Evolutionary conservation across 140 eudicot genomes (phyloP).

Genomic region (Flaveria floridana): DNA sequence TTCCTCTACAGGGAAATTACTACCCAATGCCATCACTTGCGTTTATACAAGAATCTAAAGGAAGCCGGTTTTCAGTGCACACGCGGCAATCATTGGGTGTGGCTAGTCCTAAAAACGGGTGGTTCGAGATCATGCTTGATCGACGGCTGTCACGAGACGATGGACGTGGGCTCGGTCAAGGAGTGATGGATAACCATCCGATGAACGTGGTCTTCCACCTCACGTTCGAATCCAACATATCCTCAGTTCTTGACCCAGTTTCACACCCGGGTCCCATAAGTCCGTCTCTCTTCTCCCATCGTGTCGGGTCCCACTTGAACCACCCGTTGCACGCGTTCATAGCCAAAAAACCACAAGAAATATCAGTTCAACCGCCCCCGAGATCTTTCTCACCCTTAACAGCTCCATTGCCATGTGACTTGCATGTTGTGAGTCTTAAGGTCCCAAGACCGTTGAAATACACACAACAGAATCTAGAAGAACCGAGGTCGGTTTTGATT

Average conservation of each 20-base stretch:
- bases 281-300: constrained; percentile 89
- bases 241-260: constrained; percentile 38
- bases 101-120: constrained; percentile 78
- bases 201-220: constrained; percentile 78
- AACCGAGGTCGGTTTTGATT: constrained; percentile 51
- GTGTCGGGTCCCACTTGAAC: constrained; percentile 78
- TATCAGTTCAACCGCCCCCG: constrained; percentile 77
- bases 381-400: constrained; percentile 78
- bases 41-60: constrained; percentile 68
- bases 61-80: constrained; percentile 81
- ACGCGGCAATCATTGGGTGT: constrained; percentile 83
- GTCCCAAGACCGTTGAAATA: constrained; percentile 74
- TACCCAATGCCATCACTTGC: constrained; percentile 98
- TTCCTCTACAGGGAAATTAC: constrained; percentile 89
- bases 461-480: constrained; percentile 59
- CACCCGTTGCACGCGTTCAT: constrained; percentile 71
- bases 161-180: constrained; percentile 98
- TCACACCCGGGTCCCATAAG: constrained; percentile 51
- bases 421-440: constrained; percentile 78
- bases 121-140: constrained; percentile 93
- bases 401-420: constrained; percentile 78
- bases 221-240: constrained; percentile 62
- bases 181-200: constrained; percentile 85
- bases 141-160: constrained; percentile 80
- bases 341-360: constrained; percentile 65